These are phyloP conservation scores for Trichoderma cornu-damae DNA, from an alignment of 2,329 filamentous ascomycete genomes.

Conservation along the genomic window DNA sequence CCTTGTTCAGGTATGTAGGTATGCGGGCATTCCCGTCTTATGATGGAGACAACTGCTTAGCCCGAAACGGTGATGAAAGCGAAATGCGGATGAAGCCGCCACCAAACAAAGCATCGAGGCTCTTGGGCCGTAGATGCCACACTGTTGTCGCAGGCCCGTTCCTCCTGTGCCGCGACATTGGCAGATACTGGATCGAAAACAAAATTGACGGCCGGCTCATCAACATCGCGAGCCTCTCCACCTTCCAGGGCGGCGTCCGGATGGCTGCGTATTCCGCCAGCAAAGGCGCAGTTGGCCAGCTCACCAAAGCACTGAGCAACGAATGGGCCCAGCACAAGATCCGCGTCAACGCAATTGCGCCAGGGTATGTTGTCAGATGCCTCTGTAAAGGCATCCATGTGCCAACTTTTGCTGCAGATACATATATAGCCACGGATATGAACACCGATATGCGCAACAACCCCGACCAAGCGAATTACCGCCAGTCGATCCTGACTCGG, in stretches of 20 bases:
- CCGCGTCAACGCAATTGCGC: conserved; percentile 6
- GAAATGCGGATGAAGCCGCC: not conserved
- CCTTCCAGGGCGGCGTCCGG: conserved; percentile 5
- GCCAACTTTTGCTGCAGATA: no score
- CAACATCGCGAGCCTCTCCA: conserved; percentile 1
- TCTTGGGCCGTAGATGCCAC: not conserved
- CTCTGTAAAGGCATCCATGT: no score
- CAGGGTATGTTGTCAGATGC: conserved; percentile 4
- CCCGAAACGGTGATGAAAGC: not conserved
- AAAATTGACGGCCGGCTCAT: not conserved
- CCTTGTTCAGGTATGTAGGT: not conserved
- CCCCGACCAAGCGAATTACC: not conserved
- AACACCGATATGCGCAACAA: not conserved
- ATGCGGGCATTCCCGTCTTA: not conserved
- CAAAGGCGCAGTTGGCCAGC: not conserved
- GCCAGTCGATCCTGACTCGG: not conserved
- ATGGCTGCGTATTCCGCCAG: conserved; percentile 3
- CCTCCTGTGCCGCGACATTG: conserved; percentile 5
- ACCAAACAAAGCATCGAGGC: conserved; percentile 1
- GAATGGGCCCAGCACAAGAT: conserved; percentile 4
- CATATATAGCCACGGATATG: conserved; percentile 6
- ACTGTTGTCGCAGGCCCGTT: not conserved
- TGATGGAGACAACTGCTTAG: not conserved
- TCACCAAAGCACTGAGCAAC: not conserved
- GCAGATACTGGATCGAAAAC: conserved; percentile 8